These are phyloP conservation scores for Fusarium domesticum DNA, from an alignment of 2,329 filamentous ascomycete genomes.

Conservation along the genomic window DNA sequence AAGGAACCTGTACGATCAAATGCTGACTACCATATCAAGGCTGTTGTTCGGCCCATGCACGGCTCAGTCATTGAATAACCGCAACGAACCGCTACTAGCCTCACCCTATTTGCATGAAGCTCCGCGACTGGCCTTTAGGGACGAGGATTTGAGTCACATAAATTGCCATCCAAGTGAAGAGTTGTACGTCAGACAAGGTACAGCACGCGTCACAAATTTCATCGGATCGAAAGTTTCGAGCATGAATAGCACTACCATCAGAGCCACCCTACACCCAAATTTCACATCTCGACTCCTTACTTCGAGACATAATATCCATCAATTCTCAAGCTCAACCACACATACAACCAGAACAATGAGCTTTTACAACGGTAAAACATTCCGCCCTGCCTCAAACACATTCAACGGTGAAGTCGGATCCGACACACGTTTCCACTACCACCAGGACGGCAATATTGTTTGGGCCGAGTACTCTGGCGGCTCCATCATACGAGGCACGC, in stretches of 20 bases:
- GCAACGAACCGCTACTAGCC: constrained; percentile 11
- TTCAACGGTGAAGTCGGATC: constrained; percentile 26
- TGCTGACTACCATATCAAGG: background rate
- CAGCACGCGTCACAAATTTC: no score
- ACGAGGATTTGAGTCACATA: no score
- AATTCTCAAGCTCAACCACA: background rate
- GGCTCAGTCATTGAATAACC: constrained; percentile 5
- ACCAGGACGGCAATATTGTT: constrained; percentile 25
- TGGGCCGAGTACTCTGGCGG: constrained; percentile 30
- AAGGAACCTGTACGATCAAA: background rate
- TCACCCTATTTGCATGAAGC: constrained; percentile 4
- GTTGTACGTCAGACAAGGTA: background rate
- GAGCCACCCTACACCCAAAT: background rate
- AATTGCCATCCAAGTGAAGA: background rate
- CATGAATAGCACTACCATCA: background rate
- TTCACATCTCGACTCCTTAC: background rate
- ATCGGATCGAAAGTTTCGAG: background rate
- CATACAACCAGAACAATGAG: constrained; percentile 2
- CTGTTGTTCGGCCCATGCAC: background rate
- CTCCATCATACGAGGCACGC: constrained; percentile 20
- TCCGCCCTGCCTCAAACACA: constrained; percentile 18
- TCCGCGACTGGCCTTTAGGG: constrained; percentile 14
- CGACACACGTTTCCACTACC: constrained; percentile 27
- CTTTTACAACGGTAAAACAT: constrained; percentile 17
- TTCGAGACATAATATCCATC: background rate